These are phyloP conservation scores for Aspergillus sp. DNA, from an alignment of 2,329 filamentous ascomycete species.

Conservation along the genomic window DNA sequence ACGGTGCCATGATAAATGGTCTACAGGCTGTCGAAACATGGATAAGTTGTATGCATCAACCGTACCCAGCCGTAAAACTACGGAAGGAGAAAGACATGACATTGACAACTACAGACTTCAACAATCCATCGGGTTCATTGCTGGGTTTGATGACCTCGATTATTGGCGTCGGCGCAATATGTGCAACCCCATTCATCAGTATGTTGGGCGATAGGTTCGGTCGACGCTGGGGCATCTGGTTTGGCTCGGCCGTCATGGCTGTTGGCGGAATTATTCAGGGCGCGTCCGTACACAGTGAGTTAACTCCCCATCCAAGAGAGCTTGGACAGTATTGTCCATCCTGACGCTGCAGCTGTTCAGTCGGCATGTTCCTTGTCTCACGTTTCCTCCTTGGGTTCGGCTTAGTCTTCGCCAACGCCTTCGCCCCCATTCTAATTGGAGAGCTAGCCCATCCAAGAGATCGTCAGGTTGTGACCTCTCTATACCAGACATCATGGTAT, in stretches of 20 bases:
- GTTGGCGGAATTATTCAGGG: too few species aligned
- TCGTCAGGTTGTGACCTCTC: conserved; percentile 19
- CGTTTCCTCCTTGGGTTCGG: conserved; percentile 27
- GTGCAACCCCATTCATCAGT: too few species aligned
- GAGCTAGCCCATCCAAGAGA: conserved; percentile 26
- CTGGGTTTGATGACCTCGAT: neutral
- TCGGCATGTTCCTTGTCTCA: conserved; percentile 17
- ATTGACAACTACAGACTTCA: neutral
- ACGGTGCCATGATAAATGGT: neutral
- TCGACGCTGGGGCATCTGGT: too few species aligned
- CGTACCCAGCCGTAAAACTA: neutral
- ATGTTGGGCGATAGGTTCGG: neutral
- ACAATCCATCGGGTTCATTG: neutral
- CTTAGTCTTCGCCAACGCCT: conserved; percentile 16
- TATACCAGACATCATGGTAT: conserved; percentile 19
- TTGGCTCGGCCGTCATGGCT: too few species aligned
- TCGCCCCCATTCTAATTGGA: conserved; percentile 23
- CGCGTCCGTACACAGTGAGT: too few species aligned
- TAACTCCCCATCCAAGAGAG: too few species aligned
- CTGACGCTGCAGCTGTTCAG: too few species aligned
- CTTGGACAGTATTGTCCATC: too few species aligned
- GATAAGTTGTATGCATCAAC: neutral
- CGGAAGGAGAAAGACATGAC: neutral
- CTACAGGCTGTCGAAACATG: neutral
- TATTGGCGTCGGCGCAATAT: neutral